These are phyloP conservation scores for Colletotrichum plurivorum DNA, from an alignment of 2,329 filamentous ascomycete species.

Conservation along the genomic window DNA sequence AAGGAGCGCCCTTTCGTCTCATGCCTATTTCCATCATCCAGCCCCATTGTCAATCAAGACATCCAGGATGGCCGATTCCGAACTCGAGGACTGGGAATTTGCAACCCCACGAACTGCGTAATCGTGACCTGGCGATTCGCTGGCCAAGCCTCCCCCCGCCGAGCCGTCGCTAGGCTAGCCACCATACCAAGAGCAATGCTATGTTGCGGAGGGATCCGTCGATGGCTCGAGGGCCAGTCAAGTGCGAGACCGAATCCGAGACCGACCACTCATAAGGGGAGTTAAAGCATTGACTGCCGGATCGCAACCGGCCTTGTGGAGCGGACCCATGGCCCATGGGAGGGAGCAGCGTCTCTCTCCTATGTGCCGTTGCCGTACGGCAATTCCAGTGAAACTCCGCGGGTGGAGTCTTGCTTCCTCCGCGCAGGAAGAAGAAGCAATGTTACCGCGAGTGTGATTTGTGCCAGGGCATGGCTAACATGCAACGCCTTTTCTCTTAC, in stretches of 20 bases:
- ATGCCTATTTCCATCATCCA: background rate
- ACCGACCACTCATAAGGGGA: constrained; percentile 3
- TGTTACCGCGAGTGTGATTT: background rate
- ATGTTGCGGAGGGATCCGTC: background rate
- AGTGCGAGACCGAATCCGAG: constrained; percentile 29
- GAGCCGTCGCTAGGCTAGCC: background rate
- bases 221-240: background rate
- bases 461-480: background rate
- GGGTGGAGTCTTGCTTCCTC: constrained; percentile 4
- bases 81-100: too few species aligned
- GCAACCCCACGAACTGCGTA: constrained; percentile 13
- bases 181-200: too few species aligned
- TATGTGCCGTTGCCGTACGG: background rate
- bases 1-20: constrained; percentile 11
- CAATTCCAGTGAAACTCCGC: background rate
- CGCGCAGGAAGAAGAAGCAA: constrained; percentile 1
- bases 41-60: too few species aligned
- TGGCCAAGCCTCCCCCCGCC: background rate
- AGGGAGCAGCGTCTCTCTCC: background rate
- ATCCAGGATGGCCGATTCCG: too few species aligned
- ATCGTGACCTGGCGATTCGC: constrained; percentile 7
- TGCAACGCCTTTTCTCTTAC: too few species aligned
- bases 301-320: too few species aligned
- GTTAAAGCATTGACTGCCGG: constrained; percentile 9
- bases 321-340: background rate